Evolutionary conservation across 768 basidiomycete genomes (phyloP).

Genomic region (Mycena crocata): DNA sequence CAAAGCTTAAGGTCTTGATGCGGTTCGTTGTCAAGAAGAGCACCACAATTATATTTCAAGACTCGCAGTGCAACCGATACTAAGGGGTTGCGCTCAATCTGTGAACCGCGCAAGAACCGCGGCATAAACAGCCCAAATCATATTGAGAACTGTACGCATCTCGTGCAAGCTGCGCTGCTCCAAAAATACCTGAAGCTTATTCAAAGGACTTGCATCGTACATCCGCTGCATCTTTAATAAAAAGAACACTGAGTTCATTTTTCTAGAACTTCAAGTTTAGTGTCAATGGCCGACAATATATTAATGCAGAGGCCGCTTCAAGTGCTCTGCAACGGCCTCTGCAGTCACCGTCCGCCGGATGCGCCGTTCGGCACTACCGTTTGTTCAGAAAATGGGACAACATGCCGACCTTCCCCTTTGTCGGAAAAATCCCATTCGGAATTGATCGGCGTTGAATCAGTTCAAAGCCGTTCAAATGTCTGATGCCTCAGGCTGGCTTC

Average conservation of each 20-base stretch:
- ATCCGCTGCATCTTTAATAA: no score
- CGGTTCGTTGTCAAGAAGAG: conserved; percentile 55
- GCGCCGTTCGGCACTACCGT: no score
- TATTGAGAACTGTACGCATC: not conserved
- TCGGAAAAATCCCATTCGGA: no score
- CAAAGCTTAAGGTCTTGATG: conserved; percentile 48
- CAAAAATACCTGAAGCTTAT: conserved; percentile 36
- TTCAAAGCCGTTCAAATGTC: no score
- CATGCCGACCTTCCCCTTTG: conserved; percentile 28
- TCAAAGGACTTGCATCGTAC: no score
- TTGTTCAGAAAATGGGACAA: not conserved
- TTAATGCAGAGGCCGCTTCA: conserved; percentile 39
- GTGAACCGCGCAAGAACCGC: no score
- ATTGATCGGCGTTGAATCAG: no score
- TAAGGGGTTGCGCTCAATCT: conserved; percentile 39
- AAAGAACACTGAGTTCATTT: conserved; percentile 32
- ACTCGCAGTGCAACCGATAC: conserved; percentile 43
- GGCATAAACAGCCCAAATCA: not conserved
- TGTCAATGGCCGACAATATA: conserved; percentile 38
- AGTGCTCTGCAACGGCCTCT: conserved; percentile 41
- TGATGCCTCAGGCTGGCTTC: no score
- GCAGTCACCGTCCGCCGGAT: conserved; percentile 40
- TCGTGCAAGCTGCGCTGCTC: conserved; percentile 39
- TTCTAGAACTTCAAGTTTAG: conserved; percentile 36
- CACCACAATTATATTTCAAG: conserved; percentile 51